A percentile compares a stretch with the other conserved stretches of the same genome.
phyloP scores from a whole-genome alignment of 2,329 filamentous ascomycete species.

The Nigrospora osmanthi region DNA sequence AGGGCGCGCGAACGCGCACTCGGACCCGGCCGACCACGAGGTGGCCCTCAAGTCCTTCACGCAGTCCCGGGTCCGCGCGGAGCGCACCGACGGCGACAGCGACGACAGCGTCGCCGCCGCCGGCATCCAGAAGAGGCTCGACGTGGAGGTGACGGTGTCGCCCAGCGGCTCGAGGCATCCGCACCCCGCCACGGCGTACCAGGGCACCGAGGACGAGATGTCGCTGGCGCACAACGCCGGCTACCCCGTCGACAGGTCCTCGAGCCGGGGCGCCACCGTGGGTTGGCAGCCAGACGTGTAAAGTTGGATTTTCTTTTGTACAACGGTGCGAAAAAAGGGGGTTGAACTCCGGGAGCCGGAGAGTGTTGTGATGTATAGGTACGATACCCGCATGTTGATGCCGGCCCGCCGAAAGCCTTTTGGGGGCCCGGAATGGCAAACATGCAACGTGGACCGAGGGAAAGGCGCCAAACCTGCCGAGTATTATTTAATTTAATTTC shows the following conservation, averaged over 20 bases:
- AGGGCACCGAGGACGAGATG: constrained; percentile 37
- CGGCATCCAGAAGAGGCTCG: constrained; percentile 4
- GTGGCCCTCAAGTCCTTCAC: constrained; percentile 15
- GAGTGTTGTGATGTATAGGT: no score
- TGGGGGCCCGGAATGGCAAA: no score
- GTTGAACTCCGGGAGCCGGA: no score
- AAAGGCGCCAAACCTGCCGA: no score
- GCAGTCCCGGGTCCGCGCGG: constrained; percentile 38
- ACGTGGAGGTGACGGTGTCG: constrained; percentile 4
- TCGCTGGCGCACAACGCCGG: background rate
- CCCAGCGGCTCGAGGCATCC: background rate
- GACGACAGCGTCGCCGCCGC: constrained; percentile 15
- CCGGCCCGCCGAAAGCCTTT: no score
- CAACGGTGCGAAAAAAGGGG: no score
- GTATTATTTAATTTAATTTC: no score
- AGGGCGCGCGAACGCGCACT: background rate
- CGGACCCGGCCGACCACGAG: background rate
- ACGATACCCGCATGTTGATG: no score
- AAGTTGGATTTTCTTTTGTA: no score
- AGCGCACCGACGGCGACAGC: constrained; percentile 27
- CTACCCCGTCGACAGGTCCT: background rate
- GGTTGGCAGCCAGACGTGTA: no score
- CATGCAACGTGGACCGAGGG: no score
- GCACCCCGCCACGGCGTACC: constrained; percentile 19
- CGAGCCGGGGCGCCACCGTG: constrained; percentile 23